A percentile compares a stretch with the other conserved stretches of the same genome.
Conservation (phyloP, 2,329 filamentous ascomycete species). For the Fusarium acutatum region DNA sequence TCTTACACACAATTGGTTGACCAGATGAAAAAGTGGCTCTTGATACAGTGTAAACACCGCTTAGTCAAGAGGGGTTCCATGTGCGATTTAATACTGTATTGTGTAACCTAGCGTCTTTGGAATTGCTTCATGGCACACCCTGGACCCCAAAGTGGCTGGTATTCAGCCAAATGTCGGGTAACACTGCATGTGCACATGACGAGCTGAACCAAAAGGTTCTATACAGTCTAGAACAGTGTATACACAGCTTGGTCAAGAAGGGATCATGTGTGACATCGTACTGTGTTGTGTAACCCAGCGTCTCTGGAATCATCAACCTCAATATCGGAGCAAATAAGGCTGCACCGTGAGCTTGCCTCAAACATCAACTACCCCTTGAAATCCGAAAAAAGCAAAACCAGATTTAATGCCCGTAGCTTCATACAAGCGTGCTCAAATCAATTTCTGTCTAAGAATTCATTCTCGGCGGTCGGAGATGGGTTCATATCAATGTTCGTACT, state of each 20-base stretch:
- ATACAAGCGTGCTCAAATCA: background rate
- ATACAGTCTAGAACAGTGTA: background rate
- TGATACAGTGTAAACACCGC: background rate
- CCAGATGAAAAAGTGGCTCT: too few relatives aligned
- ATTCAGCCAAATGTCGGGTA: background rate
- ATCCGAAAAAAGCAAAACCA: background rate
- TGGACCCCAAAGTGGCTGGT: background rate
- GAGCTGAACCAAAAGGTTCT: background rate
- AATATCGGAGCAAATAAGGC: background rate
- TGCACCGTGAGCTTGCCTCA: background rate
- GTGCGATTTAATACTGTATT: background rate
- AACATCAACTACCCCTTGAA: background rate
- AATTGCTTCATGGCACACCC: background rate
- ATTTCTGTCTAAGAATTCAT: background rate
- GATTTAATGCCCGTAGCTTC: background rate
- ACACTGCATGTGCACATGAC: background rate
- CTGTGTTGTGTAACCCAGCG: background rate
- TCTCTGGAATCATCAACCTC: background rate
- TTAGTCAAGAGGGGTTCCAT: background rate
- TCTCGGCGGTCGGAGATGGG: background rate
- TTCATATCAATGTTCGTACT: background rate
- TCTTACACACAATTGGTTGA: background rate
- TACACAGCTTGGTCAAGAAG: background rate
- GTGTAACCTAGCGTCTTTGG: background rate
- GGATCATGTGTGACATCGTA: background rate